These are phyloP conservation scores for Kodamaea kakaduensis DNA, from an alignment of 805 yeast species.

Conservation along the genomic window DNA sequence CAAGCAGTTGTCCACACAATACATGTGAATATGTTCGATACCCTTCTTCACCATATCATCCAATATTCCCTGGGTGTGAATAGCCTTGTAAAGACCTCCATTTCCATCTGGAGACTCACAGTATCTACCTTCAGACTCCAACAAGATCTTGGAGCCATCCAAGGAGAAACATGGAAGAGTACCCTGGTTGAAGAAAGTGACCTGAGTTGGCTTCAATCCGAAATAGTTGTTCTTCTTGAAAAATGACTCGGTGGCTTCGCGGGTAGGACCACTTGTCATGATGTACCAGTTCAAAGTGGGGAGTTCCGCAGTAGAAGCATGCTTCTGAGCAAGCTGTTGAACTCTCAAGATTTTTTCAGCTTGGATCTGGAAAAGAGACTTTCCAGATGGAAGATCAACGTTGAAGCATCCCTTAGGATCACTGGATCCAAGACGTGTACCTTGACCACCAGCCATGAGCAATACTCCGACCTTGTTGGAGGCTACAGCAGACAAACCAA, in stretches of 20 bases:
- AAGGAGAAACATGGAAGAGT: conserved; percentile 82
- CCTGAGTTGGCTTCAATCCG: conserved; percentile 59
- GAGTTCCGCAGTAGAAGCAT: conserved; percentile 17
- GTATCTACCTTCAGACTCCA: conserved; percentile 51
- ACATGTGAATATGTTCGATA: conserved; percentile 89
- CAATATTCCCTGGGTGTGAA: conserved; percentile 58
- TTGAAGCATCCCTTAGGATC: conserved; percentile 94
- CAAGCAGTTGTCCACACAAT: conserved; percentile 91
- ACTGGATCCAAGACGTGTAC: conserved; percentile 86
- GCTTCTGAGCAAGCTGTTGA: conserved; percentile 48
- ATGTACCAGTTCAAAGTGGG: conserved; percentile 73
- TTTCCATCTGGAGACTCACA: conserved; percentile 96
- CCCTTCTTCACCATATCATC: conserved; percentile 65
- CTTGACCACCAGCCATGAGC: conserved; percentile 98
- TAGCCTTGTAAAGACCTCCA: conserved; percentile 92
- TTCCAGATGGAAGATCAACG: conserved; percentile 77
- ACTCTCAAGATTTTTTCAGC: conserved; percentile 75
- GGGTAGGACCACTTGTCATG: conserved; percentile 92
- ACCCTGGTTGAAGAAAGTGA: conserved; percentile 89
- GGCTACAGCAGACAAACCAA: conserved; percentile 68
- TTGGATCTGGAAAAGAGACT: conserved; percentile 86
- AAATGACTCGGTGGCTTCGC: conserved; percentile 66
- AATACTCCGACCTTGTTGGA: conserved; percentile 80
- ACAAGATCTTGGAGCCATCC: conserved; percentile 65
- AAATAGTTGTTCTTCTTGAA: conserved; percentile 62